Base-by-base conservation (phyloP, 2,329 filamentous ascomycete genomes). In the Diaporthe humulicola region DNA sequence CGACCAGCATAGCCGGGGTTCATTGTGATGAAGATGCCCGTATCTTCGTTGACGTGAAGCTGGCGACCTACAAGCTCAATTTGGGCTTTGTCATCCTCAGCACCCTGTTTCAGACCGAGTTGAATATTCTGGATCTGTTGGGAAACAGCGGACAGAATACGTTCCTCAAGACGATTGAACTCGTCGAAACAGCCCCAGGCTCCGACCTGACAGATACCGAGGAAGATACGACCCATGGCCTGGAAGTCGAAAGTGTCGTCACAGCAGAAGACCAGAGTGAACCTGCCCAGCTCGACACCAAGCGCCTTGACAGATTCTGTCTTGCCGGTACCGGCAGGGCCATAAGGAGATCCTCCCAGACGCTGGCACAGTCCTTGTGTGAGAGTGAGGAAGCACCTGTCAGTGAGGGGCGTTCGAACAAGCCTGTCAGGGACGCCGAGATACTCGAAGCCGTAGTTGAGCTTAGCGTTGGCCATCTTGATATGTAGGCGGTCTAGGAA, bases 101-200 rank as follows among this genome's bases (percentile, higher is more conserved):
- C 93, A 45, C 93, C 93, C 82, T 96, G 95, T 83, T 96, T 96
- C 72, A 99, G 88, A 74, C 97, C 97, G 77, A 98, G 92, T 84
- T 99, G 97, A 77, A 99, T 99, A 82, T 99, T 99, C 82, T 99
- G 97, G 71, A 99, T 98, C 83, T 99, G 97, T 84, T 99, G 97
- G 28, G 97, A 99, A 22, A 99, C 97, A 25, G 97, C 97, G 58
- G 97, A 99, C 76, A 99, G 86, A 76, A 99, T 99, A 77, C 97
- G 93, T 86, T 99, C 97, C 81, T 99, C 97, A 28, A 99, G 89
- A 90, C 97, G 94, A 85, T 99, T 99, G 89, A 99, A 99, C 87
- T 99, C 97, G 81, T 99, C 97, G 84, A 99, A 99, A 87, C 97
- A 99, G 80, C 97, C 97, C 97, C 97, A 99, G 6, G 97, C 97